These are phyloP conservation scores for Tetrapisispora pingtungensis DNA, from an alignment of 805 yeast species.

Conservation along the genomic window DNA sequence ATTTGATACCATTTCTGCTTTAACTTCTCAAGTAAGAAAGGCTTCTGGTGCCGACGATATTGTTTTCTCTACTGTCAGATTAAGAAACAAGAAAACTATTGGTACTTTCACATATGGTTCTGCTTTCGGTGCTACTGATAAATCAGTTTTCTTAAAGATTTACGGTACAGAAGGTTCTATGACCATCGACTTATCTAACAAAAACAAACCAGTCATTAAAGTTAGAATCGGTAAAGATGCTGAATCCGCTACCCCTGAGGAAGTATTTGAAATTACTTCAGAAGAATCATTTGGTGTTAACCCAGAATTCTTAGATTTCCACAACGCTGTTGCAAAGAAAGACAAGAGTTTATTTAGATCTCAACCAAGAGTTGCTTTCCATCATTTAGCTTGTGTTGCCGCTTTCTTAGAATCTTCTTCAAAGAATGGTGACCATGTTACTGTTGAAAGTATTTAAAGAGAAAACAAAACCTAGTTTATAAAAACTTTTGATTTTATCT, in stretches of 20 bases:
- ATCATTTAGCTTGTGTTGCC: constrained; percentile 82
- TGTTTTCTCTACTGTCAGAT: constrained; percentile 55
- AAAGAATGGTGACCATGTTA: constrained; percentile 41
- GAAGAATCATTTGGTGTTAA: constrained; percentile 46
- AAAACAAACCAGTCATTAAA: constrained; percentile 31
- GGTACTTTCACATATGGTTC: constrained; percentile 87
- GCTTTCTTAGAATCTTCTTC: constrained; percentile 70
- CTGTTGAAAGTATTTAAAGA: constrained; percentile 29
- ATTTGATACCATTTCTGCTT: constrained; percentile 61
- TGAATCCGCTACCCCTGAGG: constrained; percentile 20
- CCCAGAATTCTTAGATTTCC: constrained; percentile 45
- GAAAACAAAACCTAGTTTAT: background rate
- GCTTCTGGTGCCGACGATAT: constrained; percentile 78
- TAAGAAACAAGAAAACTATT: constrained; percentile 50
- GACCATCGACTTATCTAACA: constrained; percentile 48
- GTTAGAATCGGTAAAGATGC: constrained; percentile 25
- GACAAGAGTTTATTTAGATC: constrained; percentile 49
- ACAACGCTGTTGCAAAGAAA: constrained; percentile 48
- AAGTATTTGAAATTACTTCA: constrained; percentile 30
- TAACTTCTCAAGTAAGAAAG: constrained; percentile 65
- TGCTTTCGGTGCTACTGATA: constrained; percentile 73
- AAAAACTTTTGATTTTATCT: too few relatives aligned
- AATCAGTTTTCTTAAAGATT: constrained; percentile 55
- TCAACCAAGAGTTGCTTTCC: constrained; percentile 76
- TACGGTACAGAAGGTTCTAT: constrained; percentile 75